These are phyloP conservation scores for Straminergon stramineum DNA, from an alignment of 225 moss, liverwort and hornwort genomes.

Conservation along the genomic window DNA sequence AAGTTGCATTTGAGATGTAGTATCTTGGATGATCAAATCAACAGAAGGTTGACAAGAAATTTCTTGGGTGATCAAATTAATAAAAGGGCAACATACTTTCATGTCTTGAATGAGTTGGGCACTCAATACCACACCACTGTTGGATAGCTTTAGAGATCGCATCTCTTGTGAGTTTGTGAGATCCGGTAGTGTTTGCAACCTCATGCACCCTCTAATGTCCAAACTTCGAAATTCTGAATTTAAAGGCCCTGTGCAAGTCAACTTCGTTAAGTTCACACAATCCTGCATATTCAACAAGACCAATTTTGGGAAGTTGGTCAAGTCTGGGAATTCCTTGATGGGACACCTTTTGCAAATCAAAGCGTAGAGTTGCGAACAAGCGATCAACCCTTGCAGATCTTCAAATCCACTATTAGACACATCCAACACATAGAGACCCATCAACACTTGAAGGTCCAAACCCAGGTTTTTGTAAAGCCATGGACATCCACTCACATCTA, in stretches of 20 bases:
- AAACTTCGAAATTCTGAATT: accelerated
- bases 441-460: accelerated
- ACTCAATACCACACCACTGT: background rate
- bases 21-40: too few relatives aligned
- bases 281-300: accelerated
- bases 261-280: background rate
- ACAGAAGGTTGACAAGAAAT: too few relatives aligned
- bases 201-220: accelerated
- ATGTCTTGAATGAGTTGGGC: background rate
- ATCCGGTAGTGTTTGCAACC: background rate
- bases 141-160: accelerated
- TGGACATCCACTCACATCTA: accelerated
- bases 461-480: background rate
- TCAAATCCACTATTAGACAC: background rate
- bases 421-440: accelerated
- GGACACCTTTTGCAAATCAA: accelerated
- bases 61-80: background rate
- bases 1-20: accelerated
- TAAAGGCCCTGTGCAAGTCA: background rate
- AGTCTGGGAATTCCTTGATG: background rate
- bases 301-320: background rate
- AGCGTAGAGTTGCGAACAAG: accelerated
- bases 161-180: background rate
- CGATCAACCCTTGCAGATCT: background rate
- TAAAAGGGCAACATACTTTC: background rate